These are phyloP conservation scores for Boletus pseudo-olivaceus DNA, from an alignment of 768 basidiomycete species.

Conservation along the genomic window DNA sequence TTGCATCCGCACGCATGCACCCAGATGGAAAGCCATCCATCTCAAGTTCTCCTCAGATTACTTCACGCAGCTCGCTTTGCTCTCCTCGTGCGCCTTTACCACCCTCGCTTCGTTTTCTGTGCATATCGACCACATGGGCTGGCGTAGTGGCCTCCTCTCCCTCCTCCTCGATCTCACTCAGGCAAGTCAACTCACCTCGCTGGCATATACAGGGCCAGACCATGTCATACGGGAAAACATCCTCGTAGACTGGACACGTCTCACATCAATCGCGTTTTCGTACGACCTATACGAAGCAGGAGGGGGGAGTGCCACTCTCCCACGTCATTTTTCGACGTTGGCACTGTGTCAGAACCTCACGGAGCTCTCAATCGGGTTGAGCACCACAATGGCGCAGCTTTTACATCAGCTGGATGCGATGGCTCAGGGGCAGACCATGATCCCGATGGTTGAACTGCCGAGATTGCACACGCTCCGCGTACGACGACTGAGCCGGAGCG, in stretches of 20 bases:
- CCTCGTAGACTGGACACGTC: conserved; percentile 20
- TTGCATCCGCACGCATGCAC: conserved; percentile 14
- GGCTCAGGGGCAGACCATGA: neutral
- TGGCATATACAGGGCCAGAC: conserved; percentile 27
- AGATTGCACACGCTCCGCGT: conserved; percentile 21
- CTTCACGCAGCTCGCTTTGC: conserved; percentile 13
- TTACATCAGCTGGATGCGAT: conserved; percentile 11
- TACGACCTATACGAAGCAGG: conserved; percentile 26
- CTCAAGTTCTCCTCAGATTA: conserved; percentile 29
- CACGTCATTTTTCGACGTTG: conserved; percentile 18
- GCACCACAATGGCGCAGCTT: conserved; percentile 8
- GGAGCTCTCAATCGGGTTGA: conserved; percentile 23
- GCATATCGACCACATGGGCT: conserved; percentile 28
- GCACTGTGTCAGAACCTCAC: conserved; percentile 17
- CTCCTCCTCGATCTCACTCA: conserved; percentile 18
- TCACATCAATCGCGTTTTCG: conserved; percentile 23
- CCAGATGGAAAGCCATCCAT: conserved; percentile 24
- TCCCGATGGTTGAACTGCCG: conserved; percentile 15
- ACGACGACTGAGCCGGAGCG: conserved; percentile 19
- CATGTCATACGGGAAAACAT: conserved; percentile 21
- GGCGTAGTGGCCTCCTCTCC: conserved; percentile 22
- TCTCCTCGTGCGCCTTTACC: conserved; percentile 21
- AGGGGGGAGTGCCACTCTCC: conserved; percentile 19
- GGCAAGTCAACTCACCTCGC: conserved; percentile 16
- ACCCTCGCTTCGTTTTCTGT: conserved; percentile 22